phyloP scores from a whole-genome alignment of 2,329 filamentous ascomycete genomes.

The Colletotrichum nymphaeae region DNA sequence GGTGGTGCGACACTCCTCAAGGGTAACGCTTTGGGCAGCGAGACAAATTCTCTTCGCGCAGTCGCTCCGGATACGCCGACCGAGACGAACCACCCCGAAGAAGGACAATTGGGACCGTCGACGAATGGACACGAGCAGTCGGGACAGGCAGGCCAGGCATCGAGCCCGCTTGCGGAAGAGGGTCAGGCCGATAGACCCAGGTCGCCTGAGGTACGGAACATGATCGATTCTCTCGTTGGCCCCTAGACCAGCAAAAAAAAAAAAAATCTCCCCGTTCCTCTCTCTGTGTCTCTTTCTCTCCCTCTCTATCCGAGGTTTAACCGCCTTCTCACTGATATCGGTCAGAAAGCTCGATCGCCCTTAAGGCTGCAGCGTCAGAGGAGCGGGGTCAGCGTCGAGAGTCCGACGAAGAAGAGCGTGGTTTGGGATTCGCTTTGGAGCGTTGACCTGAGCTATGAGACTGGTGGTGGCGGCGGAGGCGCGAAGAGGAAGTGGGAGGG shows the following conservation, averaged over 20 bases:
- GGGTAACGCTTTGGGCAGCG: slow-evolving; percentile 65
- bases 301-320: slow-evolving; percentile 31
- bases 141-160: slow-evolving; percentile 5
- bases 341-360: slow-evolving; percentile 36
- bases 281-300: slow-evolving; percentile 26
- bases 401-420: slow-evolving; percentile 62
- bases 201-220: slow-evolving; percentile 63
- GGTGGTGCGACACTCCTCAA: slow-evolving; percentile 50
- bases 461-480: slow-evolving; percentile 37
- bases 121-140: slow-evolving; percentile 21
- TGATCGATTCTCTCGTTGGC: slow-evolving; percentile 63
- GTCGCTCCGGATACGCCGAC: slow-evolving; percentile 55
- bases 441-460: slow-evolving; percentile 67
- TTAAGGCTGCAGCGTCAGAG: slow-evolving; percentile 52
- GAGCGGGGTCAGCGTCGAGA: slow-evolving; percentile 48
- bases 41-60: slow-evolving; percentile 68
- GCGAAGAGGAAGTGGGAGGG: slow-evolving; percentile 20
- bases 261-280: slow-evolving; percentile 29
- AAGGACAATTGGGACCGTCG: slow-evolving; percentile 37
- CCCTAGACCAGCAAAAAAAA: slow-evolving; percentile 50
- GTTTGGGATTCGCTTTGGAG: slow-evolving; percentile 74
- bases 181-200: slow-evolving; percentile 28
- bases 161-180: slow-evolving; percentile 20
- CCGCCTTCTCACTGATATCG: slow-evolving; percentile 43
- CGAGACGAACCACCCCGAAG: slow-evolving; percentile 54